A percentile compares a stretch with the other conserved stretches of the same genome.
These are phyloP conservation scores for Sarcodon sp. DNA, from an alignment of 768 basidiomycete species.

Conservation along the genomic window DNA sequence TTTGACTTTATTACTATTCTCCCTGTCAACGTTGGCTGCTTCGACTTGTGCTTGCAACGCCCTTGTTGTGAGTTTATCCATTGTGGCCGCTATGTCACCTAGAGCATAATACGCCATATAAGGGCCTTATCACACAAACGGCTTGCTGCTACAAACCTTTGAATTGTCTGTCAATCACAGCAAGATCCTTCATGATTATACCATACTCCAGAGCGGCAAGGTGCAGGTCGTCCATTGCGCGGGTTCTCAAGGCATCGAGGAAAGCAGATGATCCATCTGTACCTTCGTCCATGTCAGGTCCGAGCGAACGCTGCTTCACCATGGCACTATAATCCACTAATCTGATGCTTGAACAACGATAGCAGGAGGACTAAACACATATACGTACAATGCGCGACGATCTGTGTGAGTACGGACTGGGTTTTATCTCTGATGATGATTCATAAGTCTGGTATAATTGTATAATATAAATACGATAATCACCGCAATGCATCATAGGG, in stretches of 20 bases:
- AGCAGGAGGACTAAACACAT: not conserved
- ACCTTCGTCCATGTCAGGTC: conserved; percentile 64
- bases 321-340: conserved; percentile 41
- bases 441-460: not conserved
- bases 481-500: conserved; percentile 60
- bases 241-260: conserved; percentile 67
- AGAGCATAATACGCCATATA: not conserved
- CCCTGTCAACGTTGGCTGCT: conserved; percentile 76
- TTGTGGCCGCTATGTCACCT: conserved; percentile 69
- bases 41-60: conserved; percentile 83
- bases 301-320: conserved; percentile 73
- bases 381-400: conserved; percentile 59
- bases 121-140: too few relatives aligned
- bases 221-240: conserved; percentile 83
- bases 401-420: conserved; percentile 78
- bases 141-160: conserved; percentile 31
- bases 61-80: conserved; percentile 78
- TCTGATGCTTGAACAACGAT: not conserved
- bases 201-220: conserved; percentile 75
- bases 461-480: conserved; percentile 2
- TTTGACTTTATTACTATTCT: conserved; percentile 82
- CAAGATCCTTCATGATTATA: conserved; percentile 72
- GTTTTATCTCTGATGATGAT: conserved; percentile 49
- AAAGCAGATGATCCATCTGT: conserved; percentile 63
- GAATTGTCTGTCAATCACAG: conserved; percentile 81